These are phyloP conservation scores for Kodamaea anthophila DNA, from an alignment of 1,139 yeast genomes.

Conservation along the genomic window DNA sequence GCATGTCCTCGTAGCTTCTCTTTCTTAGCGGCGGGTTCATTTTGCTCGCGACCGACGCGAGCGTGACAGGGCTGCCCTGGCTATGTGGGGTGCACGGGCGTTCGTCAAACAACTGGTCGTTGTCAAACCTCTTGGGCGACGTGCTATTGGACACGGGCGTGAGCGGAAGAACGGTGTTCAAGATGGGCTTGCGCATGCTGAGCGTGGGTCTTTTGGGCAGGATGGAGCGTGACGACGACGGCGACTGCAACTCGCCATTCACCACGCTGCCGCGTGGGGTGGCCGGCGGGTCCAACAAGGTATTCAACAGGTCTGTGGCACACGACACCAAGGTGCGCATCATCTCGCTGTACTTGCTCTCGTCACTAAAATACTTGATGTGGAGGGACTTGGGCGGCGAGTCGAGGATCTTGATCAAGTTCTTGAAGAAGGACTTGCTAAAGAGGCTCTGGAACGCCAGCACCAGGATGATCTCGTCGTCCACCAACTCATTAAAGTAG, in stretches of 20 bases:
- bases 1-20: constrained; percentile 13
- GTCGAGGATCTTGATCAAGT: constrained; percentile 35
- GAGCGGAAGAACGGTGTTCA: constrained; percentile 14
- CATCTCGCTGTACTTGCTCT: constrained; percentile 29
- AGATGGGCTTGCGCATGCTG: constrained; percentile 2
- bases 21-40: constrained; percentile 12
- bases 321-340: constrained; percentile 33
- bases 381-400: constrained; percentile 43
- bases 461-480: constrained; percentile 17
- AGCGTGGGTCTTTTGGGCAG: constrained; percentile 1
- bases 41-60: constrained; percentile 4
- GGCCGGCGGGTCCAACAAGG: constrained; percentile 16
- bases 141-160: constrained; percentile 25
- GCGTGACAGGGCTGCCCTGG: constrained; percentile 2
- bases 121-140: constrained; percentile 16
- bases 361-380: constrained; percentile 35
- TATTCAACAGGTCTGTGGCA: constrained; percentile 18
- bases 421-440: constrained; percentile 21
- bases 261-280: constrained; percentile 11
- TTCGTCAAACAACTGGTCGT: constrained; percentile 6
- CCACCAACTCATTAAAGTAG: constrained; percentile 17
- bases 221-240: constrained; percentile 2
- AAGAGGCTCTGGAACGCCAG: constrained; percentile 20
- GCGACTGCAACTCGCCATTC: constrained; percentile 8
- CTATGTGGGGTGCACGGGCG: constrained; percentile 2